A percentile compares a stretch with the other conserved stretches of the same genome.
Conservation (phyloP, 768 basidiomycete species). For the Glaciozyma martinii region DNA sequence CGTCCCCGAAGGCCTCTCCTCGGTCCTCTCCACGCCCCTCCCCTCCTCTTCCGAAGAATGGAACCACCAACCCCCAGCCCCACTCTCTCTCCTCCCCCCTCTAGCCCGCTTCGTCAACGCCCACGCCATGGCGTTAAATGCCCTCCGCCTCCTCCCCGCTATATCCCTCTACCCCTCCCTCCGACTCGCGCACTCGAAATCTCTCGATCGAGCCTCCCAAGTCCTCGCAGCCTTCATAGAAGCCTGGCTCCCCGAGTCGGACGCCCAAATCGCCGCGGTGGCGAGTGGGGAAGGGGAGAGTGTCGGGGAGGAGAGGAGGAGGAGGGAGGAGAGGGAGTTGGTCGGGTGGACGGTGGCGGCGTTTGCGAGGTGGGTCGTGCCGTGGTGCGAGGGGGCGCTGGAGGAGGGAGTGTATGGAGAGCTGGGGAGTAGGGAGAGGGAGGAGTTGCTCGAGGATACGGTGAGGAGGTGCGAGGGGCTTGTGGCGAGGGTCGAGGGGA, state of each 20-base stretch:
- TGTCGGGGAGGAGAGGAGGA: not conserved
- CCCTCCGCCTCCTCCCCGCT: slow-evolving; percentile 24
- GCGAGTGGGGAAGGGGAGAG: not conserved
- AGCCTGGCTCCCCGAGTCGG: slow-evolving; percentile 15
- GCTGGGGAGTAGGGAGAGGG: not conserved
- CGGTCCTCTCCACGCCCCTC: slow-evolving; percentile 8
- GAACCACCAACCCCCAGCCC: slow-evolving; percentile 15
- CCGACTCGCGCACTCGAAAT: slow-evolving; percentile 1
- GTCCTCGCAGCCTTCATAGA: slow-evolving; percentile 28
- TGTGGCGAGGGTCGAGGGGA: too few relatives aligned
- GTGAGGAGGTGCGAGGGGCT: too few relatives aligned
- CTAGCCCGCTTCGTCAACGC: slow-evolving; percentile 30
- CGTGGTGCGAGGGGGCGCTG: slow-evolving; percentile 23
- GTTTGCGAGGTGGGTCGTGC: slow-evolving; percentile 23
- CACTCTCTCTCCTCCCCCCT: slow-evolving; percentile 22
- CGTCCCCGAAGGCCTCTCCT: slow-evolving; percentile 17
- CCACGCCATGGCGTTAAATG: slow-evolving; percentile 23
- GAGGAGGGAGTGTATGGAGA: slow-evolving; percentile 20
- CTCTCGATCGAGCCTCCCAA: slow-evolving; percentile 24
- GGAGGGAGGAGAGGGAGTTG: slow-evolving; percentile 13
- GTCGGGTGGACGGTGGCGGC: slow-evolving; percentile 15
- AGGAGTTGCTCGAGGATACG: too few relatives aligned
- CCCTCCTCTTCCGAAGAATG: not conserved
- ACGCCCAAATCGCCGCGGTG: not conserved
- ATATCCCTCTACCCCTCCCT: slow-evolving; percentile 7